Evolutionary conservation across 352 stramenopile genomes (phyloP).

Genomic region (Thalassiosira oceanica): DNA sequence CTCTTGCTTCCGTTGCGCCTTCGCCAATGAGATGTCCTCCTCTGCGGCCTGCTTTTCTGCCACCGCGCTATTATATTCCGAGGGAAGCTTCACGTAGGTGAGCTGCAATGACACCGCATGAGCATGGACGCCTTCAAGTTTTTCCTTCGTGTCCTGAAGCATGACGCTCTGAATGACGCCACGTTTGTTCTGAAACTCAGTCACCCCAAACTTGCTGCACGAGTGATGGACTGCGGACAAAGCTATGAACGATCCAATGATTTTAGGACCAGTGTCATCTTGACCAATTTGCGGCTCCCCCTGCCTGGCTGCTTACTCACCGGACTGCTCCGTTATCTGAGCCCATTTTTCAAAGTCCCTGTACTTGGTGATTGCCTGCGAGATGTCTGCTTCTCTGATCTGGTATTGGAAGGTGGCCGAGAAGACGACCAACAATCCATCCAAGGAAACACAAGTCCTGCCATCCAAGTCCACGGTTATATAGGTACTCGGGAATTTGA

Average conservation of each 20-base stretch:
- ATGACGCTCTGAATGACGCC: conserved; percentile 56
- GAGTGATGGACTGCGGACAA: conserved; percentile 53
- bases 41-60: conserved; percentile 52
- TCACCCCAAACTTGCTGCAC: conserved; percentile 45
- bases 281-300: no score
- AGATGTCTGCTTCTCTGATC: conserved; percentile 45
- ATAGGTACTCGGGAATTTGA: conserved; percentile 63
- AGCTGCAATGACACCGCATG: conserved; percentile 54
- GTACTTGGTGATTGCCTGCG: conserved; percentile 47
- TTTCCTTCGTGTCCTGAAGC: conserved; percentile 45
- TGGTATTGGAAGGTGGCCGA: conserved; percentile 60
- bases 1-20: conserved; percentile 48
- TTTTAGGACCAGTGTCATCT: no score
- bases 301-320: no score
- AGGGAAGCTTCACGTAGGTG: conserved; percentile 40
- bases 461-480: conserved; percentile 44
- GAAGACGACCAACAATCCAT: conserved; percentile 51
- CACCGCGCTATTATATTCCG: conserved; percentile 55
- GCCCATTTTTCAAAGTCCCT: conserved; percentile 50
- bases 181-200: conserved; percentile 55
- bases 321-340: conserved; percentile 32
- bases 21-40: conserved; percentile 58
- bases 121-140: conserved; percentile 59
- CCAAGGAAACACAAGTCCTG: conserved; percentile 45
- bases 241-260: no score